phyloP scores from a whole-genome alignment of 2,329 filamentous ascomycete genomes.

The Penicillium occitanis region DNA sequence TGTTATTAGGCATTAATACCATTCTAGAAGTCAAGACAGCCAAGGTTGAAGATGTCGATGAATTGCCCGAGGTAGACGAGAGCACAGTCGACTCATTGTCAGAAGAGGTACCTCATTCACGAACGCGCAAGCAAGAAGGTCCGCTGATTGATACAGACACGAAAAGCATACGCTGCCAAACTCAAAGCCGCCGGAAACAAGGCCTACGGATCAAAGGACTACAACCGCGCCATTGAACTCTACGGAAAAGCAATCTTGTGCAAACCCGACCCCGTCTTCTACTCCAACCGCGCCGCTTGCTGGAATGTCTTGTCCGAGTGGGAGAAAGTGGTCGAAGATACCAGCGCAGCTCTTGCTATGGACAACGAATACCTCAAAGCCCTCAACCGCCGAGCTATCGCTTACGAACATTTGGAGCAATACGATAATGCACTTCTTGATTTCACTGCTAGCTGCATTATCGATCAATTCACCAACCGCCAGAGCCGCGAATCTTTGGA shows the following conservation, averaged over 20 bases:
- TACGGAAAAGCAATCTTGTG: constrained; percentile 96
- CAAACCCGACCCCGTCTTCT: constrained; percentile 97
- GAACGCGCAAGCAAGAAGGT: background rate
- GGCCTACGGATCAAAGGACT: constrained; percentile 91
- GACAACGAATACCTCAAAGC: constrained; percentile 97
- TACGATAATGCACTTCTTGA: constrained; percentile 94
- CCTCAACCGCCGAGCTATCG: constrained; percentile 91
- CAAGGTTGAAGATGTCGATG: constrained; percentile 57
- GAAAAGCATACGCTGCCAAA: constrained; percentile 83
- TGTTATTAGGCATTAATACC: background rate
- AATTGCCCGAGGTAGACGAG: constrained; percentile 65
- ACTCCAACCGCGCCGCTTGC: constrained; percentile 97
- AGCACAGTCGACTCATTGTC: constrained; percentile 49
- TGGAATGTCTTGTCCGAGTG: constrained; percentile 91
- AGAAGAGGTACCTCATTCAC: constrained; percentile 43
- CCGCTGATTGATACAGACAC: constrained; percentile 55
- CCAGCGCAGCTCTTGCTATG: constrained; percentile 88
- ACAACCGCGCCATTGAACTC: constrained; percentile 87
- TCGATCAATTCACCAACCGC: constrained; percentile 94
- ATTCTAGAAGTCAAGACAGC: constrained; percentile 44
- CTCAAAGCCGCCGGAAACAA: constrained; percentile 96
- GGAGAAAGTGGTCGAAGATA: constrained; percentile 96
- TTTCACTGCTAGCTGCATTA: constrained; percentile 98
- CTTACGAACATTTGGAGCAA: constrained; percentile 88
- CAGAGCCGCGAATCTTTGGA: constrained; percentile 86